Base-by-base conservation (phyloP, 305 asterid species). In the Monarda citriodora region DNA sequence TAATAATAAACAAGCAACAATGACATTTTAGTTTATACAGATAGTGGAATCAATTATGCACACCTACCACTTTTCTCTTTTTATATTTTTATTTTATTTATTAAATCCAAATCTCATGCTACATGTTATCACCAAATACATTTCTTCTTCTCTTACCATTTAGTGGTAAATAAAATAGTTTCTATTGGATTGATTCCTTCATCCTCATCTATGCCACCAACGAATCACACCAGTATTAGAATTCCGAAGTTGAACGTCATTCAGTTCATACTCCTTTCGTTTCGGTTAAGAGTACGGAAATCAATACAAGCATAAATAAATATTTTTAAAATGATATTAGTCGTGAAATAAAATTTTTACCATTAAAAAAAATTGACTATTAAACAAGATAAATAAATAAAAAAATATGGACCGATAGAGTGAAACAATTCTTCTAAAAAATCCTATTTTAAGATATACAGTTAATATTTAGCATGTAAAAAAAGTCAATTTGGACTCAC, bases 21-120 rank as follows among this genome's bases (percentile, higher is more conserved):
- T 23, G 76, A 79, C 78, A 65, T 68, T 66, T 64, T 9, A 10
- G 52, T 61, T 55, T 54, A 56, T 61, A 72, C 61, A 71, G 67
- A 67, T 79, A 76, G 79, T 79, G 82, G 80, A 70, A 59, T 64
- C 82, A 79, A 76, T 79, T 60, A 79, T 76, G 78, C 61, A 67
- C 72, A 34, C 67, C 72, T 60, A 72, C 64, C 69, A 37, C 74
- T 55, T 3, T 29, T 29, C 32, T 29, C 50, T n/a, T 12, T 23
- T 12, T 46, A 22, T 37, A n/a, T 44, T 8, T 40, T 13, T 18
- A 12, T 2, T 38, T n/a, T 18, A 42, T 34, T 50, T 37, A 13
- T 15, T 17, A 12, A 14, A 17, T 41, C 51, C 60, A 17, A 61
- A 61, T 53, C 73, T 55, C 45, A 38, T 61, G 51, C 64, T 69